Percentiles rank a stretch among this genome's conserved stretches.
phyloP scores from a whole-genome alignment of 148 eudicot species.

The Limonium bicolor region DNA sequence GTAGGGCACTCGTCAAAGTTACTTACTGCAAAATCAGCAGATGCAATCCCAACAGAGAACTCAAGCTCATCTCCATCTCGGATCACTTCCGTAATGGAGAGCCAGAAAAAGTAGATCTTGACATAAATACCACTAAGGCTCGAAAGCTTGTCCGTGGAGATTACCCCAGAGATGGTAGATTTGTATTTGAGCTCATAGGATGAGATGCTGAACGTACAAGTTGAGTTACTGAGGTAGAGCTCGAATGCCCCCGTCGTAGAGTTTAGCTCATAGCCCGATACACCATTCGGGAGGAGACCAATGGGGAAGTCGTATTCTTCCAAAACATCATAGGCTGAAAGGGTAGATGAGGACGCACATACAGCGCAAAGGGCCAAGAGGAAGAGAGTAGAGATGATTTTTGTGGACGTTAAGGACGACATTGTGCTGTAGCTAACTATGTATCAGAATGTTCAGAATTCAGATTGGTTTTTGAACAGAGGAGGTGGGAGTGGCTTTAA shows the following conservation, averaged over 20 bases:
- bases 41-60: slow-evolving; percentile 31
- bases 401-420: too few species aligned
- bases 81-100: slow-evolving; percentile 18
- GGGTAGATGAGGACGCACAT: not conserved
- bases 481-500: too few species aligned
- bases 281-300: slow-evolving; percentile 35
- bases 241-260: slow-evolving; percentile 18
- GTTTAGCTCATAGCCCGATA: slow-evolving; percentile 25
- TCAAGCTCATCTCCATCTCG: slow-evolving; percentile 18
- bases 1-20: slow-evolving; percentile 30
- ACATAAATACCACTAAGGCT: slow-evolving; percentile 26
- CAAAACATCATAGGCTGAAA: slow-evolving; percentile 20
- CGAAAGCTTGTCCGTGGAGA: slow-evolving; percentile 12
- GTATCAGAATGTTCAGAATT: too few species aligned
- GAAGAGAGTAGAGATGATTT: too few species aligned
- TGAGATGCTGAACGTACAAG: slow-evolving; percentile 22
- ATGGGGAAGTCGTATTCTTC: slow-evolving; percentile 24
- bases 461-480: too few species aligned
- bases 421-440: too few species aligned
- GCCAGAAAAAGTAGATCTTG: slow-evolving; percentile 22
- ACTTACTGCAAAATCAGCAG: slow-evolving; percentile 23
- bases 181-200: slow-evolving; percentile 29
- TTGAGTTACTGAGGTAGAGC: slow-evolving; percentile 11
- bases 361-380: too few species aligned
- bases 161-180: slow-evolving; percentile 20